Evolutionary conservation across 345 rosid species (phyloP).

Genomic region (Erodium maritimum): DNA sequence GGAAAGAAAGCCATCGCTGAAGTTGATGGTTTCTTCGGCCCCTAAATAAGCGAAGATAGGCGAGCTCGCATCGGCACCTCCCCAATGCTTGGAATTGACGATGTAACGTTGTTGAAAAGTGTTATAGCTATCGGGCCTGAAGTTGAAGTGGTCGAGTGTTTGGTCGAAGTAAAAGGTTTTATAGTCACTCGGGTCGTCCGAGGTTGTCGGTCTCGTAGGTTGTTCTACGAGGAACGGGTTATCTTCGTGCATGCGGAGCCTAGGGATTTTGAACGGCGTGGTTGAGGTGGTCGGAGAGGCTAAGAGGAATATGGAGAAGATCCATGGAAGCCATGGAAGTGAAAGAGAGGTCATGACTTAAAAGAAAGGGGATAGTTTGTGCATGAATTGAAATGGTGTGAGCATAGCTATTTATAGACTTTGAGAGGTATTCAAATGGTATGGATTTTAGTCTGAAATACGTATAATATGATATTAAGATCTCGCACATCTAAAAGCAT

Average conservation of each 20-base stretch:
- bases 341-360: not conserved
- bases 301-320: not conserved
- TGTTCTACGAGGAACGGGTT: not conserved
- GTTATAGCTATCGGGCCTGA: conserved; percentile 34
- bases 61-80: conserved; percentile 28
- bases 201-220: conserved; percentile 1
- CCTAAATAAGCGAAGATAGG: conserved; percentile 45
- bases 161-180: conserved; percentile 23
- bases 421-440: no score
- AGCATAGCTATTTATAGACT: no score
- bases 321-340: not conserved
- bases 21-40: conserved; percentile 23
- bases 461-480: no score
- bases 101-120: conserved; percentile 39
- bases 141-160: conserved; percentile 48
- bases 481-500: no score
- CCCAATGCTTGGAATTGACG: conserved; percentile 35
- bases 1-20: conserved; percentile 16
- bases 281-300: conserved; percentile 1
- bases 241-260: conserved; percentile 12
- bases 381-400: no score
- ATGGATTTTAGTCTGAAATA: no score
- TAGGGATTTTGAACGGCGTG: conserved; percentile 9
- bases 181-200: conserved; percentile 3
- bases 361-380: no score